Evolutionary conservation across 73 alveolate species (phyloP), one percentile per base, ranked within the genome.

Genomic region (Paramecium caudatum): DNA sequence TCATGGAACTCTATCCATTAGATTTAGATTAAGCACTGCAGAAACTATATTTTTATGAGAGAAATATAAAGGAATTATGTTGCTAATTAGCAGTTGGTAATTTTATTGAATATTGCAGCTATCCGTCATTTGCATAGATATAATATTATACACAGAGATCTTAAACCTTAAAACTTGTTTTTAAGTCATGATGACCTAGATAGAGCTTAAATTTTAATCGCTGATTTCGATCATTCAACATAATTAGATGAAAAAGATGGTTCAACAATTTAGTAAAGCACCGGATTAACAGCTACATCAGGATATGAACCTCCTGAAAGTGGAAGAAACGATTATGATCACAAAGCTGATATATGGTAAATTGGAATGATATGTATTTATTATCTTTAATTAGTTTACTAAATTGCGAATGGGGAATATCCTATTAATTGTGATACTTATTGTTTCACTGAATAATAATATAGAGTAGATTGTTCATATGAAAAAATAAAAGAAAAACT

Each of bases 321-420:
- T 33, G 83, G 83, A 2, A 6, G 3, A 30, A n/a, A 15, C 3
- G 39, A 30, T 32, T 65, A 65, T 16, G 39, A 16, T 0, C 34
- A 10, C 15, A 65, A 33, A 3, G 27, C 83, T 2, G 83, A 65
- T 36, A 65, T 65, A 13, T 65, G 83, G 83, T 65, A 65, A 10
- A 65, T 65, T 33, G 83, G 83, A 65, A 65, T 65, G 83, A 65
- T 65, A 10, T 65, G 83, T 65, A 65, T 21, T 62, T 12, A 36
- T 5, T 32, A 65, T 3, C 7, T 12, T 13, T 27, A 12, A 1
- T 0, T 65, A 65, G 83, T 65, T 65, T 65, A 65, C 15, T 65
- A 65, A 36, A 65, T 65, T 1, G 83, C 83, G 12, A 65, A 65
- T 65, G 83, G 83, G 15, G 46, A 12, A 1, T 65, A 65, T 65